A percentile compares a stretch with the other conserved stretches of the same genome.
These are phyloP conservation scores for Mycena polygramma DNA, from an alignment of 768 basidiomycete genomes.

Conservation along the genomic window DNA sequence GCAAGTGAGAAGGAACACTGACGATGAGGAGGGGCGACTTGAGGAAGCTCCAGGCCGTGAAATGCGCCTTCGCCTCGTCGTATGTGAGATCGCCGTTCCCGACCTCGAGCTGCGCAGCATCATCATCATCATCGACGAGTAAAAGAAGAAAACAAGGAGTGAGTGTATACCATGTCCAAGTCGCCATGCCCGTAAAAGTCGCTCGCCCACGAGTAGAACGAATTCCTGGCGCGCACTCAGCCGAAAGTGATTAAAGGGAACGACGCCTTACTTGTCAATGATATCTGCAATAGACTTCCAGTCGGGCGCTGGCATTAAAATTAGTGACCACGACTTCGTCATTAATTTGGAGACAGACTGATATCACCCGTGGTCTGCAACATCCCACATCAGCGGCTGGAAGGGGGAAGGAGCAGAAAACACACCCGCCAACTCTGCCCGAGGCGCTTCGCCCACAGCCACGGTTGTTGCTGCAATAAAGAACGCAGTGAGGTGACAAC, in stretches of 20 bases:
- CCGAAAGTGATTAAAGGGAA: neutral
- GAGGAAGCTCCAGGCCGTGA: slow-evolving; percentile 80
- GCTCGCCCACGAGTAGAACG: slow-evolving; percentile 71
- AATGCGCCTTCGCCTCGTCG: slow-evolving; percentile 78
- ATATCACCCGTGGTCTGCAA: slow-evolving; percentile 66
- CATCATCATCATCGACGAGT: too few species aligned
- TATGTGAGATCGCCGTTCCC: slow-evolving; percentile 73
- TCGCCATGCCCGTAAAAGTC: slow-evolving; percentile 80
- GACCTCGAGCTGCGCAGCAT: slow-evolving; percentile 61
- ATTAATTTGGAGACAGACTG: too few species aligned
- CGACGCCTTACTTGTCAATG: slow-evolving; percentile 71
- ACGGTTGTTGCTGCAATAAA: slow-evolving; percentile 65
- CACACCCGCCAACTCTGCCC: slow-evolving; percentile 79
- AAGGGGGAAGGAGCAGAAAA: neutral
- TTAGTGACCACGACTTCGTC: slow-evolving; percentile 24
- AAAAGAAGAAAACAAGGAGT: neutral
- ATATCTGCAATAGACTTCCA: slow-evolving; percentile 68
- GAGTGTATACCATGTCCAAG: slow-evolving; percentile 68
- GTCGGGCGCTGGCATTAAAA: slow-evolving; percentile 47
- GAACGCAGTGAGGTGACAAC: neutral
- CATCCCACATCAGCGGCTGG: slow-evolving; percentile 1
- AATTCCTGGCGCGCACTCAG: slow-evolving; percentile 59
- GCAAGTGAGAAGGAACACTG: slow-evolving; percentile 12
- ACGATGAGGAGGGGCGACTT: slow-evolving; percentile 76
- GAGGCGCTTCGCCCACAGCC: slow-evolving; percentile 70